Base-by-base conservation (phyloP, 345 rosid species). In the Salix purpurea region DNA sequence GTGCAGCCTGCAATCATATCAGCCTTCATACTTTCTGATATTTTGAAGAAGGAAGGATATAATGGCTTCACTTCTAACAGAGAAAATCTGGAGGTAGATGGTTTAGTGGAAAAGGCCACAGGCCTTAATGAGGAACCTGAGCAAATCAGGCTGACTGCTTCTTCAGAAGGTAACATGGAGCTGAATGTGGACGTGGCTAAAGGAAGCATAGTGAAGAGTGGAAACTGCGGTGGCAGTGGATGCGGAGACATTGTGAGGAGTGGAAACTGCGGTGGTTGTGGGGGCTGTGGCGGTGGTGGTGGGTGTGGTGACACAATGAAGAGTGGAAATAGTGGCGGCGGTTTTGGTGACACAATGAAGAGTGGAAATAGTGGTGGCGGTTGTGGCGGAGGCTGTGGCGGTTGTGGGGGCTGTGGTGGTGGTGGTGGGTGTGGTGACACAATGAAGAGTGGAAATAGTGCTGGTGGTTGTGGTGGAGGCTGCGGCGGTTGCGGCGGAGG, bases 11-110 rank as follows among this genome's bases (percentile, higher is more conserved):
- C 82, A 75, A 36, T 91, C 56, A 42, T 91, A 67, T 85, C 89
- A 50, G 85, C 92, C 71, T 93, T 93, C 77, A 89, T 96, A 84
- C 81, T 96, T 79, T 74, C 78, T 72, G 73, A 88, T 77, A 76
- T 79, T 71, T 65, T 85, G 76, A 80, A 85, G 83, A 89, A 81
- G 66, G 71, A 81, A 79, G 90, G 92, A 68, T 81, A 78, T 56
- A 36, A 64, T 72, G 81, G 87, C 73, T 70, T 83, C 44, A 69
- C 61, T 34, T 77, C 70, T 54, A 64, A 11, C 28, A 73, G 34
- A 6, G 77, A 82, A 82, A 78, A 40, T 60, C 65, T 18, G 67
- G 80, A 72, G 77, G 54, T 76, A 32, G 77, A 83, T 28, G 67
- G 73, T 70, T 78, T 4, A 18, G 69, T 69, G 67, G 75, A 52